A percentile compares a stretch with the other conserved stretches of the same genome.
Conservation (phyloP, 306 rosid genomes). For the Dryas alaskensis region DNA sequence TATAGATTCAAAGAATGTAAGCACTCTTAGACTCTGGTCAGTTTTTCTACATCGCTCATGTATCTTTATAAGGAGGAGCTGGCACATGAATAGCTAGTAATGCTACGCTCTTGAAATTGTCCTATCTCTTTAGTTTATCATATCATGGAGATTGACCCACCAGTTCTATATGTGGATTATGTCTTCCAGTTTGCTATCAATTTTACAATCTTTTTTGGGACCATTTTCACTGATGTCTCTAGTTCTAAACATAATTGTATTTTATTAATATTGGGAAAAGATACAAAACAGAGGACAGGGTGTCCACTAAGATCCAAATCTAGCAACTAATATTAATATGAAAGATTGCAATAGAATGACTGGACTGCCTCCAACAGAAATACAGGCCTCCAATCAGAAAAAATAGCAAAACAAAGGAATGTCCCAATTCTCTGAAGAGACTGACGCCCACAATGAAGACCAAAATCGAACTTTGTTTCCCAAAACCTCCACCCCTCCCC, state of each 20-base stretch:
- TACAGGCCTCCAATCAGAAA: not conserved
- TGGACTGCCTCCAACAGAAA: not conserved
- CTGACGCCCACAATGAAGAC: too few relatives aligned
- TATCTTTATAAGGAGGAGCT: not conserved
- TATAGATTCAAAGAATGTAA: conserved; percentile 22
- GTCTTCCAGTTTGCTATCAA: not conserved
- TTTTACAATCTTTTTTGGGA: not conserved
- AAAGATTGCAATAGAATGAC: not conserved
- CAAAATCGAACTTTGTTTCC: too few relatives aligned
- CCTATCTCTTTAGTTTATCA: not conserved
- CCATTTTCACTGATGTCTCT: not conserved
- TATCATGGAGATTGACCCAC: not conserved
- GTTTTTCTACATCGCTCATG: not conserved
- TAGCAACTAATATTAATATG: not conserved
- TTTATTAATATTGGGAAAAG: not conserved
- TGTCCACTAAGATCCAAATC: not conserved
- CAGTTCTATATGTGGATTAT: not conserved
- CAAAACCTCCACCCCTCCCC: too few relatives aligned
- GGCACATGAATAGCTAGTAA: not conserved
- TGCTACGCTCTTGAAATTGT: not conserved
- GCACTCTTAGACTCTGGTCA: conserved; percentile 6
- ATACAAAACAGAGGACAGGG: not conserved
- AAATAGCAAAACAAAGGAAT: too few relatives aligned
- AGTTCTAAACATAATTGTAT: not conserved
- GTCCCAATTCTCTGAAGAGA: too few relatives aligned